These are phyloP conservation scores for Yarrowia sp. DNA, from an alignment of 805 yeast genomes.

Conservation along the genomic window DNA sequence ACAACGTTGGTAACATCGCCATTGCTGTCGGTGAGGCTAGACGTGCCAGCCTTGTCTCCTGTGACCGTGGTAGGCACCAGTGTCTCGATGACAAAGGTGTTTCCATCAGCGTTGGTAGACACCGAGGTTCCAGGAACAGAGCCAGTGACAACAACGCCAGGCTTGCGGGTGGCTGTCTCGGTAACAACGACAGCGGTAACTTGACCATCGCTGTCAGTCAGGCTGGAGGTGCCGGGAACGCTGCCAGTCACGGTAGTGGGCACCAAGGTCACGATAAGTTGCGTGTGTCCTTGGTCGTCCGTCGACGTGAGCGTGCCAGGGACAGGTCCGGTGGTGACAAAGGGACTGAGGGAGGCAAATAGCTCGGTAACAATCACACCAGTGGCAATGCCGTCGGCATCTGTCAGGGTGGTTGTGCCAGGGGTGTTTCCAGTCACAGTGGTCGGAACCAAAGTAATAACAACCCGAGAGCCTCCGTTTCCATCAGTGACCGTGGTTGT, in stretches of 20 bases:
- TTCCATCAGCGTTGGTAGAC: background rate
- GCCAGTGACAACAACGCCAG: background rate
- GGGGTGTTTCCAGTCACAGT: too few species aligned
- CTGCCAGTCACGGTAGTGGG: background rate
- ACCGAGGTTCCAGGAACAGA: background rate
- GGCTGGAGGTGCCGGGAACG: background rate
- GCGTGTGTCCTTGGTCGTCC: background rate
- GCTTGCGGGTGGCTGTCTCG: background rate
- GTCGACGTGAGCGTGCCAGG: background rate
- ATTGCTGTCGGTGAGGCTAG: background rate
- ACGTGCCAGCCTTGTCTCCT: background rate
- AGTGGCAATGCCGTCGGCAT: background rate
- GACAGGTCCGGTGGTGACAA: background rate
- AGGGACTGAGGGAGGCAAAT: too few species aligned
- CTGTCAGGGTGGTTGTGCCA: too few species aligned
- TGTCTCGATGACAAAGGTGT: background rate
- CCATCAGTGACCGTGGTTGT: too few species aligned
- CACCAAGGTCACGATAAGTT: background rate
- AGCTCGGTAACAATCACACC: background rate
- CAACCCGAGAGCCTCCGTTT: too few species aligned
- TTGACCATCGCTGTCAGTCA: background rate
- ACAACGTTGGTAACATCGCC: background rate
- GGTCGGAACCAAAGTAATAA: too few species aligned
- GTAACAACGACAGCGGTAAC: background rate
- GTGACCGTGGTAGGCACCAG: background rate